phyloP scores from a whole-genome alignment of 257 asterid genomes.

The Coffea eugenioides region DNA sequence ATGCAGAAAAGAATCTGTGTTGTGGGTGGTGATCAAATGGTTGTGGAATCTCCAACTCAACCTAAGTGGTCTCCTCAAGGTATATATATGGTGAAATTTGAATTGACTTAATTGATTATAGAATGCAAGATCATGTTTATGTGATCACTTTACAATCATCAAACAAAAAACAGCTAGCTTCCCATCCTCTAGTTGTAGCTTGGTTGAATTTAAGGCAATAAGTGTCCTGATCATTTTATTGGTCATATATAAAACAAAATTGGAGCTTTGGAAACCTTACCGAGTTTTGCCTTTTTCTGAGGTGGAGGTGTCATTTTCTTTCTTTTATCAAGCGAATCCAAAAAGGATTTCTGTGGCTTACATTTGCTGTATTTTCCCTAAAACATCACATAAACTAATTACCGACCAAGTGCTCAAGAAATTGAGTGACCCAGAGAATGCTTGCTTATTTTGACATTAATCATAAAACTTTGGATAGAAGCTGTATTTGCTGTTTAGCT shows the following conservation, averaged over 20 bases:
- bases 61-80: slow-evolving; percentile 99
- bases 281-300: neutral
- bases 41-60: slow-evolving; percentile 87
- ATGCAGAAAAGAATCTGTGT: slow-evolving; percentile 63
- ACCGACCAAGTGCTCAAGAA: too few relatives aligned
- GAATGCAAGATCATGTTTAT: neutral
- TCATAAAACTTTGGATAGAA: too few relatives aligned
- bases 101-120: neutral
- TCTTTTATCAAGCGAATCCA: too few relatives aligned
- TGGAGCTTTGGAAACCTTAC: neutral
- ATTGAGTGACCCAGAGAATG: too few relatives aligned
- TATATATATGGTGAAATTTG: slow-evolving; percentile 31
- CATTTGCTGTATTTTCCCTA: too few relatives aligned
- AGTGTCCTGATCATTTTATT: neutral
- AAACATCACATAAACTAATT: too few relatives aligned
- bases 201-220: neutral
- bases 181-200: neutral
- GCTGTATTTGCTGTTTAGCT: too few relatives aligned
- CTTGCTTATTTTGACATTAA: too few relatives aligned
- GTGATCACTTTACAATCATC: neutral
- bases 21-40: slow-evolving; percentile 78
- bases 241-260: neutral
- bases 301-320: too few relatives aligned
- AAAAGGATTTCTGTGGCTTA: too few relatives aligned
- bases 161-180: neutral